Base-by-base conservation (phyloP, 768 basidiomycete species). In the Gloeopeniophorella convolvens region DNA sequence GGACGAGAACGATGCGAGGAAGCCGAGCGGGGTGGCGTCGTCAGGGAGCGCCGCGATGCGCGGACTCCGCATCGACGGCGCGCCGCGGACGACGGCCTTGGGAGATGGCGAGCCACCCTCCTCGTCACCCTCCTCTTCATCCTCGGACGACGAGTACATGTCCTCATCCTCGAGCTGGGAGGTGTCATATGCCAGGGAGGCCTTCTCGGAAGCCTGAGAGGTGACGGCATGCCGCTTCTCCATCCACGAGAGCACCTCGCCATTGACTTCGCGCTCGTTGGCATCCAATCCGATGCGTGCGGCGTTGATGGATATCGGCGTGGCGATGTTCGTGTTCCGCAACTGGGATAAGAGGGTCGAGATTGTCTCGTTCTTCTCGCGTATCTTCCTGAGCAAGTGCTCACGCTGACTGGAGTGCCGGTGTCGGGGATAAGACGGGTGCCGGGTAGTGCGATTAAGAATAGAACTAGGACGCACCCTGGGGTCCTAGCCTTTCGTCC, bases 401-500 rank as follows among this genome's bases (percentile, higher is more conserved):
- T 64, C 63, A 26, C 66, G 62, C 58, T 63, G 54, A 12, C 66
- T 65, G 43, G 24, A 5, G 26, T 37, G 6, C 26, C 20, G 23
- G 42, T 11, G 6, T 13, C 9, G 6, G 2, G 12, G 18, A 5
- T 52, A 9, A 48, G n/a, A 34, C 16, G 26, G 41, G 34, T 20
- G 8, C 21, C 1, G 3, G 23, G 4, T 15, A 15, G 1, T 13
- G 33, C 26, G 6, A 9, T 34, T 28, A 13, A 15, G 9, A 10
- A 9, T 3, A 10, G 0, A 24, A 11, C 2, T n/a, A 16, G 3
- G 16, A 55, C 63, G 31, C 39, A 65, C 66, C 66, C 66, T 3
- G 66, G 66, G 4, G 66, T 63, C 45, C 66, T 60, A 9, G 66
- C 64, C 54, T 67, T 67, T 15, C 66, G 57, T 1, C 66, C 66